These are phyloP conservation scores for Rhizopus stolonifer DNA, from an alignment of 371 early-diverging fungal species.

Conservation along the genomic window DNA sequence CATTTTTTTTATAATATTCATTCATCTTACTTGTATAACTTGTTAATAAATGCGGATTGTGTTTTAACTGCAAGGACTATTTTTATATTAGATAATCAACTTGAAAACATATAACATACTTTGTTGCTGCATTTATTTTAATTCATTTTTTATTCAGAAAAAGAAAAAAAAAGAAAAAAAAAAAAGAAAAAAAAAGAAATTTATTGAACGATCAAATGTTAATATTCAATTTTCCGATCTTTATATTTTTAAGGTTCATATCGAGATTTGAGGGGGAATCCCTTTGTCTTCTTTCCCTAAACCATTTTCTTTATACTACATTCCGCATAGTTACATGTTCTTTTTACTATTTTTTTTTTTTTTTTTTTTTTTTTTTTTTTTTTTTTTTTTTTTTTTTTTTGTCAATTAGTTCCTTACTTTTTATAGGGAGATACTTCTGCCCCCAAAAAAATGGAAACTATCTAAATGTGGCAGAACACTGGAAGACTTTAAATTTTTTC, in stretches of 20 bases:
- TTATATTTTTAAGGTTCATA: not conserved
- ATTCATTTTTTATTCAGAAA: not conserved
- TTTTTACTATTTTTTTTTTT: no score
- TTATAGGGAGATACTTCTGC: no score
- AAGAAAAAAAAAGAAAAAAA: not conserved
- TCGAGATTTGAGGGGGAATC: not conserved
- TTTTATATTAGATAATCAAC: not conserved
- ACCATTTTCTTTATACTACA: no score
- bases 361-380: no score
- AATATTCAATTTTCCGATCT: not conserved
- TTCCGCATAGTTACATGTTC: no score
- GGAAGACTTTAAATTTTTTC: no score
- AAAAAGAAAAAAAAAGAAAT: not conserved
- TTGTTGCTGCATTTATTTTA: not conserved
- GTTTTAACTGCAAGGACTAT: conserved; percentile 30
- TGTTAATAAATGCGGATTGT: conserved; percentile 71
- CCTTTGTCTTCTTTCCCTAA: no score
- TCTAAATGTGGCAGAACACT: no score
- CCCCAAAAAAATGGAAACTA: no score
- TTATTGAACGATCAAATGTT: not conserved
- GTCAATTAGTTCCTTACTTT: no score
- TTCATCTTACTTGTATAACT: conserved; percentile 57
- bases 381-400: no score
- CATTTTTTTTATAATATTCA: not conserved
- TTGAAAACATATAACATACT: not conserved